These are phyloP conservation scores for Ogataea pilisensis DNA, from an alignment of 805 yeast genomes.

Conservation along the genomic window DNA sequence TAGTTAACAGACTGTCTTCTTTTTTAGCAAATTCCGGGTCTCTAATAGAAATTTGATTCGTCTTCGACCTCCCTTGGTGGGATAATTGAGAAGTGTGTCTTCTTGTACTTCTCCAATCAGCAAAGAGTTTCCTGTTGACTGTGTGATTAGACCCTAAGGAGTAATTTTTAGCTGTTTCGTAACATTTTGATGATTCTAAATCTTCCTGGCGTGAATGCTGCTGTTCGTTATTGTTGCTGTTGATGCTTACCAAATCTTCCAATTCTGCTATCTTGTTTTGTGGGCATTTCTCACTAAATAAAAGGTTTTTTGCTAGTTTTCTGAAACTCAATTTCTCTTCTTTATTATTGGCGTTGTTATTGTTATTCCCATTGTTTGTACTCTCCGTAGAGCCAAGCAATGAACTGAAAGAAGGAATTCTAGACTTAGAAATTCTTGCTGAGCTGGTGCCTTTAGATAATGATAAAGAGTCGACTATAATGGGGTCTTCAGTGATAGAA, in stretches of 20 bases:
- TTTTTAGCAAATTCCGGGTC: constrained; percentile 9
- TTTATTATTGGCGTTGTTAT: constrained; percentile 1
- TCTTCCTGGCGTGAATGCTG: constrained; percentile 8
- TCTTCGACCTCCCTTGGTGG: constrained; percentile 2
- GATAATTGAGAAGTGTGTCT: constrained; percentile 10
- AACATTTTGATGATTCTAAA: constrained; percentile 13
- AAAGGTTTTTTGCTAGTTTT: constrained; percentile 23
- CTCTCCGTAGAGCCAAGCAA: constrained; percentile 18
- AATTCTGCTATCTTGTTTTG: constrained; percentile 5
- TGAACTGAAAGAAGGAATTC: constrained; percentile 17
- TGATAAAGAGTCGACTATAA: constrained; percentile 10
- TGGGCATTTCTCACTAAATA: constrained; percentile 14
- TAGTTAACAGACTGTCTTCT: constrained; percentile 17
- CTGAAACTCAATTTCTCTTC: constrained; percentile 24
- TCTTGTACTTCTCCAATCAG: constrained; percentile 13
- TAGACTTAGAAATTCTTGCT: constrained; percentile 11
- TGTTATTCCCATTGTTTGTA: background rate
- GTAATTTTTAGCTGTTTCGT: constrained; percentile 19
- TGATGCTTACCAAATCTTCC: constrained; percentile 6
- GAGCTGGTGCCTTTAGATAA: constrained; percentile 5
- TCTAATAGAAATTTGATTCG: background rate
- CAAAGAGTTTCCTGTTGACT: constrained; percentile 13
- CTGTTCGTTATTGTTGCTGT: background rate
- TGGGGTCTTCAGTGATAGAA: constrained; percentile 14
- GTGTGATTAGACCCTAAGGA: constrained; percentile 12